Percentiles rank a stretch among this genome's conserved stretches.
phyloP scores from a whole-genome alignment of 441 rosid species.

The Melastoma candidum region DNA sequence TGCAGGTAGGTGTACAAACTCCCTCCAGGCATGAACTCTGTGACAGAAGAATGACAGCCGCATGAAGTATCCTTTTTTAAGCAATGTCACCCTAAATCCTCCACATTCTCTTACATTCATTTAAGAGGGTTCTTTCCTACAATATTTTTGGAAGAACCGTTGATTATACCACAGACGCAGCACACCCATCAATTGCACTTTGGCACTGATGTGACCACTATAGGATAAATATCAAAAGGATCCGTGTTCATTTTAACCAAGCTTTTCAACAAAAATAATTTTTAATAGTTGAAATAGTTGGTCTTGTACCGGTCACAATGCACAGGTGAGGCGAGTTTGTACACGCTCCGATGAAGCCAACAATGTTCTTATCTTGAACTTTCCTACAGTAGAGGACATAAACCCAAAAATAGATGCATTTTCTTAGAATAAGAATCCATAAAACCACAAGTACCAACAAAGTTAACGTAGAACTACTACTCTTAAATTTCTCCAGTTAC shows the following conservation, averaged over 20 bases:
- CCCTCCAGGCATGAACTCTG: slow-evolving; percentile 83
- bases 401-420: neutral
- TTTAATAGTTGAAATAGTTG: too few relatives aligned
- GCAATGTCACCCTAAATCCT: too few relatives aligned
- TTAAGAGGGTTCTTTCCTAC: neutral
- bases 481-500: too few relatives aligned
- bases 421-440: too few relatives aligned
- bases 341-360: slow-evolving; percentile 67
- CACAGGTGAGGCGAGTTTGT: slow-evolving; percentile 51
- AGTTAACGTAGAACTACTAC: neutral
- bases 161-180: neutral
- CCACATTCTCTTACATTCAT: too few relatives aligned
- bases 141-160: neutral
- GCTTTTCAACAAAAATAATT: too few relatives aligned
- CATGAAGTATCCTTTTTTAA: slow-evolving; percentile 2
- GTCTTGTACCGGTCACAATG: slow-evolving; percentile 53
- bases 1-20: slow-evolving; percentile 67
- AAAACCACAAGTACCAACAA: neutral
- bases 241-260: neutral
- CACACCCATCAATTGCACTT: neutral
- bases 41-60: slow-evolving; percentile 13
- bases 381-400: slow-evolving; percentile 31
- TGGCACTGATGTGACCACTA: too few relatives aligned
- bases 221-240: too few relatives aligned
- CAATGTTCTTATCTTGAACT: slow-evolving; percentile 56